Evolutionary conservation across 352 stramenopile species (phyloP).

Genomic region (Phytophthora hybrid): DNA sequence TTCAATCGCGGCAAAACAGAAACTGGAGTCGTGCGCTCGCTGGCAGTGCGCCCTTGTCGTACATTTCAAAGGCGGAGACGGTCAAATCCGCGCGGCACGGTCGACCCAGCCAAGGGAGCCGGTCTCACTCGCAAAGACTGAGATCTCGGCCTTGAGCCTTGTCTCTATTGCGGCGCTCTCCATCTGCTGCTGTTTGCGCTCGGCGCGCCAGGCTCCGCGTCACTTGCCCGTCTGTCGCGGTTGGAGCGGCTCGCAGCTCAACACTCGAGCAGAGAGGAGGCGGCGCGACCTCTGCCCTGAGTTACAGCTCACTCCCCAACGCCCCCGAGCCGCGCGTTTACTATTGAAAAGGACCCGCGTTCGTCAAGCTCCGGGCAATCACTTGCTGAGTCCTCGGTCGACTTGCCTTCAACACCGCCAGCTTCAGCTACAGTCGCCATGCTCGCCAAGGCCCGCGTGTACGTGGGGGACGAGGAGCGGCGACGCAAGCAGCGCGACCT

Average conservation of each 20-base stretch:
- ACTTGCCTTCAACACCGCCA: constrained; percentile 21
- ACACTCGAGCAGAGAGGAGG: constrained; percentile 25
- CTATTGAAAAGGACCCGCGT: constrained; percentile 27
- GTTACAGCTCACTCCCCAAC: too few species aligned
- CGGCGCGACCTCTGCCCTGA: too few species aligned
- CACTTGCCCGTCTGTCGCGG: constrained; percentile 19
- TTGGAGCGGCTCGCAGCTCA: constrained; percentile 24
- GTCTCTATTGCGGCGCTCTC: constrained; percentile 20
- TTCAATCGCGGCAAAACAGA: constrained; percentile 34
- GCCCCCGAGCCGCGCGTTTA: constrained; percentile 10
- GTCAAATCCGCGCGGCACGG: constrained; percentile 30
- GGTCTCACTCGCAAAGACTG: constrained; percentile 30
- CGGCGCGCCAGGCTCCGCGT: constrained; percentile 6
- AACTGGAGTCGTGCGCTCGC: constrained; percentile 14
- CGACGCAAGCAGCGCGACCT: constrained; percentile 51
- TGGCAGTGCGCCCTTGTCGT: constrained; percentile 13
- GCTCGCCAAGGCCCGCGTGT: constrained; percentile 34
- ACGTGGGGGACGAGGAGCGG: constrained; percentile 42
- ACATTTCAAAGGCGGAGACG: constrained; percentile 4
- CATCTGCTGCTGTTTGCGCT: constrained; percentile 39
- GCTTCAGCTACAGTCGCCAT: constrained; percentile 23
- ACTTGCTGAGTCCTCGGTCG: constrained; percentile 34
- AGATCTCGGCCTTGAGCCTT: constrained; percentile 17
- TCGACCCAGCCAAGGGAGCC: constrained; percentile 25
- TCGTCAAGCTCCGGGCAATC: constrained; percentile 37